Evolutionary conservation across 441 rosid genomes (phyloP).

Genomic region (Dalechampia spathulata): DNA sequence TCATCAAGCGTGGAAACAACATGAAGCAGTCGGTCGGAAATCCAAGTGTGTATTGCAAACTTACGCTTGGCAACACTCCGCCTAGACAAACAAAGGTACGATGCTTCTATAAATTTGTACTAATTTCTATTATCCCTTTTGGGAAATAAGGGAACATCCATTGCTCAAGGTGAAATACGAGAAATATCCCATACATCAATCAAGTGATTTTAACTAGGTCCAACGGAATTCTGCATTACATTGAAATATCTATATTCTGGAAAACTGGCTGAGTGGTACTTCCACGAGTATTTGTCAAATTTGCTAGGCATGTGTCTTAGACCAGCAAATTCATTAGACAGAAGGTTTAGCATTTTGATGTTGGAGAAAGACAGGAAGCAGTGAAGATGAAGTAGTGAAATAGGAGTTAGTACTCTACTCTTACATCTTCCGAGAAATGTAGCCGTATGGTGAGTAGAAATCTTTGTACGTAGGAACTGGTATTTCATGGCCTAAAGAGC

Average conservation of each 20-base stretch:
- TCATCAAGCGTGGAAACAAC: conserved; percentile 93
- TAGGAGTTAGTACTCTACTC: neutral
- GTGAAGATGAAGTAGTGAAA: neutral
- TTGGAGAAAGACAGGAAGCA: too few species aligned
- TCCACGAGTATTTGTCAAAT: too few species aligned
- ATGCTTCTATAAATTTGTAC: conserved; percentile 7
- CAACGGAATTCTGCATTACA: too few species aligned
- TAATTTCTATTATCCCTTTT: neutral
- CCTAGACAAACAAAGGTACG: conserved; percentile 86
- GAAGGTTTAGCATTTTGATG: neutral
- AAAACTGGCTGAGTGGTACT: too few species aligned
- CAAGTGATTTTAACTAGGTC: neutral
- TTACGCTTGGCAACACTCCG: conserved; percentile 85
- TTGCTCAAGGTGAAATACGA: too few species aligned
- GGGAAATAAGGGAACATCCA: neutral
- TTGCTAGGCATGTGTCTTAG: too few species aligned
- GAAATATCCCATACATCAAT: too few species aligned
- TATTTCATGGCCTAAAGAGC: too few species aligned
- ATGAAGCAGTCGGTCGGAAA: conserved; percentile 99
- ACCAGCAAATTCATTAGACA: too few species aligned
- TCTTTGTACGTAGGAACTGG: too few species aligned
- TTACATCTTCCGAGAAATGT: neutral
- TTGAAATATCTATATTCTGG: too few species aligned
- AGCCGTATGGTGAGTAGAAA: neutral
- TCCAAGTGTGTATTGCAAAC: conserved; percentile 91